phyloP scores from a whole-genome alignment of 495 filamentous ascomycete species.

The Penicillium roqueforti region DNA sequence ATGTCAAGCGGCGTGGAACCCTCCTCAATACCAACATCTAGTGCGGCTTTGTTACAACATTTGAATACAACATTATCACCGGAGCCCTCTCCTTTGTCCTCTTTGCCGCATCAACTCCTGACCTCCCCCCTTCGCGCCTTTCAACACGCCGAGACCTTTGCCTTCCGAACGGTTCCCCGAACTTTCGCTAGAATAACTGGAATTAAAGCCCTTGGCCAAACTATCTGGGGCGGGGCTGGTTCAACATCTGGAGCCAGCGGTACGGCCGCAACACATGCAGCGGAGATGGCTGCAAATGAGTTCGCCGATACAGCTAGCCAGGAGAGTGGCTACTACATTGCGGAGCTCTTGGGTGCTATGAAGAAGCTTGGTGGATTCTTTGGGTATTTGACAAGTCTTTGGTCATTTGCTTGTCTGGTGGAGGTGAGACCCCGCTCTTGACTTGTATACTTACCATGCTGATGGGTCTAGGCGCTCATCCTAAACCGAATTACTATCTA shows the following conservation, averaged over 20 bases:
- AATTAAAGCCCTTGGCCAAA: conserved; percentile 22
- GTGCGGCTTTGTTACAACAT: conserved; percentile 9
- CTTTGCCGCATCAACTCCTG: conserved; percentile 33
- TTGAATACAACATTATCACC: conserved; percentile 18
- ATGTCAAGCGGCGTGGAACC: conserved; percentile 22
- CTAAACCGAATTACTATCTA: conserved; percentile 92
- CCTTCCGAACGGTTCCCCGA: conserved; percentile 36
- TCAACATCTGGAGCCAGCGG: conserved; percentile 15
- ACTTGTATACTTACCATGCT: conserved; percentile 5
- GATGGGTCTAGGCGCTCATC: conserved; percentile 60
- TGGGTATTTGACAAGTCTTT: conserved; percentile 86
- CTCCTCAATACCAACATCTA: conserved; percentile 19
- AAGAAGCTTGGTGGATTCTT: conserved; percentile 80
- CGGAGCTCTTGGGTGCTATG: conserved; percentile 38
- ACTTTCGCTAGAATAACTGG: conserved; percentile 33
- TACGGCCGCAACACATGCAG: conserved; percentile 29
- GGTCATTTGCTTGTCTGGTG: conserved; percentile 82
- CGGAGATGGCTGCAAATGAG: conserved; percentile 26
- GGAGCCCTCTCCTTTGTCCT: conserved; percentile 26
- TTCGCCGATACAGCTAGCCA: conserved; percentile 28
- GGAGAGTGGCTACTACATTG: conserved; percentile 30
- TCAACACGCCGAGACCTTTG: conserved; percentile 35
- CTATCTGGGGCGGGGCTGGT: conserved; percentile 27
- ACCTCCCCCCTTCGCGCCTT: conserved; percentile 36
- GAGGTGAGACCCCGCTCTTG: conserved; percentile 47